Percentiles rank a stretch among this genome's conserved stretches.
Evolutionary conservation across 345 rosid species (phyloP).

Genomic region (Alliaria petiolata): DNA sequence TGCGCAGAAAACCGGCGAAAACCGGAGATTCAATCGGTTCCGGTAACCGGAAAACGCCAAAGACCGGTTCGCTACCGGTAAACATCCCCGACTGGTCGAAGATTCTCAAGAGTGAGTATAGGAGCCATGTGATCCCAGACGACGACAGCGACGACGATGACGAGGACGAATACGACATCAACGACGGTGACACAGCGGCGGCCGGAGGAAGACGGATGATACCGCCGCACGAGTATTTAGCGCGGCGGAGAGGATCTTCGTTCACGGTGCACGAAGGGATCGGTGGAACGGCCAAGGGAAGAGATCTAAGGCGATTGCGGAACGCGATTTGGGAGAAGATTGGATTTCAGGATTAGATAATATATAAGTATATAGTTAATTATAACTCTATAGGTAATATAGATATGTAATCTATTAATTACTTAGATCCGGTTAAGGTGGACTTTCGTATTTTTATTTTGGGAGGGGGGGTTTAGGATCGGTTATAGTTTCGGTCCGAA

Average conservation of each 20-base stretch:
- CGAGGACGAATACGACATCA: neutral
- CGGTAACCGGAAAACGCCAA: neutral
- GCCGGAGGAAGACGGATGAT: constrained; percentile 17
- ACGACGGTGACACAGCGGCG: constrained; percentile 1
- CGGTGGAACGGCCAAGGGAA: constrained; percentile 59
- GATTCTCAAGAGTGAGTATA: constrained; percentile 50
- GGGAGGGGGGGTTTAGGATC: neutral
- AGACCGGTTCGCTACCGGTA: constrained; percentile 61
- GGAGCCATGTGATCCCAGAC: constrained; percentile 29
- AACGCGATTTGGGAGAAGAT: constrained; percentile 63
- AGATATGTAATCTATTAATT: neutral
- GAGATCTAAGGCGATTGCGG: constrained; percentile 53
- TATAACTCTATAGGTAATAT: constrained; percentile 8
- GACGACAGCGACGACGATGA: constrained; percentile 34
- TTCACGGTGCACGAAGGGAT: constrained; percentile 51
- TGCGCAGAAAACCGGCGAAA: constrained; percentile 38
- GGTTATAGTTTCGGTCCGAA: constrained; percentile 20
- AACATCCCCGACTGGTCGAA: constrained; percentile 82
- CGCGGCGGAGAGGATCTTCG: constrained; percentile 53
- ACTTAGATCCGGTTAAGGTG: neutral
- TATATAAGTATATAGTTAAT: neutral
- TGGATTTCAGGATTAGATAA: constrained; percentile 55
- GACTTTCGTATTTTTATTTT: neutral
- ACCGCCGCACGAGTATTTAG: constrained; percentile 63
- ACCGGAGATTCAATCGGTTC: constrained; percentile 14